Evolutionary conservation across 768 basidiomycete species (phyloP), one percentile per base, ranked within the genome.

Genomic region (Russula foetens): DNA sequence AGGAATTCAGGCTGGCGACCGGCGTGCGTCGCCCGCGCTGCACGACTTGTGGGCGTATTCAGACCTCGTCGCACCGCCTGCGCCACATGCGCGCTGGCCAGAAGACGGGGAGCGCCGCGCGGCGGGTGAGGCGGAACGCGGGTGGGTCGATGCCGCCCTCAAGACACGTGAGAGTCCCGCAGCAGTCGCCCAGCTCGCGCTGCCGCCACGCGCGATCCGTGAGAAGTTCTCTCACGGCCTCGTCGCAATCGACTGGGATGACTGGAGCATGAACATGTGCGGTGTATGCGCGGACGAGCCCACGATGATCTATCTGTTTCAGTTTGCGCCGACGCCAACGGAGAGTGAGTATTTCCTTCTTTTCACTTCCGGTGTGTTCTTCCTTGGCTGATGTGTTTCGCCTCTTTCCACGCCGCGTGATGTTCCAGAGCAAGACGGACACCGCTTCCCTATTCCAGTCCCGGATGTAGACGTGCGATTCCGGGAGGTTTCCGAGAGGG

Each of bases 91-190:
- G 38, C 62, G 52, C 26, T 64, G 63, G 63, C 61, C 60, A 17
- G 56, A 63, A 41, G 64, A 65, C 41, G 49, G 23, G 19, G 53
- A 53, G 41, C 64, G 64, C 8, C 56, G 62, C 14, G 62, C 46
- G 7, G 62, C 58, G 28, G 64, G 62, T 9, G 64, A 57, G 64
- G 53, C 51, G 14, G 64, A 65, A 51, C 64, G 62, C 49, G 64
- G 53, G 21, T 65, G 64, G 64, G 54, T 63, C 11, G 58, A 65
- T 29, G 50, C 31, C 3, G 62, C 62, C 15, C 44, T 56, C 31
- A 39, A 24, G 45, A 50, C 24, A 11, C 64, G 64, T 28, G 57
- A 46, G 33, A 59, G 53, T 33, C 53, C 56, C 5, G 60, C 62
- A 3, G 54, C 62, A n/a, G 56, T 65, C 39, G 62, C 59, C 14